A percentile compares a stretch with the other conserved stretches of the same genome.
Evolutionary conservation across 768 basidiomycete species (phyloP).

Genomic region (Paxillus rubicundulus): DNA sequence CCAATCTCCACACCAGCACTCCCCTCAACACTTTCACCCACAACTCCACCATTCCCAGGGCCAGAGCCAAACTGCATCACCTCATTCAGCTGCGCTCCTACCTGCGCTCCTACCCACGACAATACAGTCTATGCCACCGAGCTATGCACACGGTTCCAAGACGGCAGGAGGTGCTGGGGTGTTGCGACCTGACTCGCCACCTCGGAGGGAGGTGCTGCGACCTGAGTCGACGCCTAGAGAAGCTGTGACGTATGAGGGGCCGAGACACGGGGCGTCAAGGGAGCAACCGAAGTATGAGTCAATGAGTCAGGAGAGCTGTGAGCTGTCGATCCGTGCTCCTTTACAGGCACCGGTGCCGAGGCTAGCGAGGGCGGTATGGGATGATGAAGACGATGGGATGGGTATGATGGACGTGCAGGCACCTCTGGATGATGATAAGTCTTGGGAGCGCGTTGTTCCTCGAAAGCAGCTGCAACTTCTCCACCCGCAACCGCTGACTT

Average conservation of each 20-base stretch:
- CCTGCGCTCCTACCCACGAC: conserved; percentile 4
- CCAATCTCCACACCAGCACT: conserved; percentile 18
- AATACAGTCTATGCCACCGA: conserved; percentile 14
- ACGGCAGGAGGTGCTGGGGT: conserved; percentile 29
- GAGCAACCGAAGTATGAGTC: conserved; percentile 16
- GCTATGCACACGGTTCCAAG: conserved; percentile 20
- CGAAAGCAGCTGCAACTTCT: conserved; percentile 8
- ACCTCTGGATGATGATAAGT: background rate
- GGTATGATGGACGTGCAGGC: background rate
- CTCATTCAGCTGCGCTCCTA: background rate
- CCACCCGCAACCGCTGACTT: conserved; percentile 1
- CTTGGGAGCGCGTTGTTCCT: conserved; percentile 1
- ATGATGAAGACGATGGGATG: conserved; percentile 4
- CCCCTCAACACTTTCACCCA: conserved; percentile 16
- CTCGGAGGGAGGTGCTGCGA: conserved; percentile 11
- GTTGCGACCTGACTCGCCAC: conserved; percentile 13
- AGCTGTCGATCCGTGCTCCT: background rate
- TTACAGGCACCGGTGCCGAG: conserved; percentile 6
- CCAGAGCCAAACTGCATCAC: conserved; percentile 1
- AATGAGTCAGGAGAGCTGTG: background rate
- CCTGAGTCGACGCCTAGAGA: background rate
- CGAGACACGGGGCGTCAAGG: conserved; percentile 11
- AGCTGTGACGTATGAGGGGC: conserved; percentile 10
- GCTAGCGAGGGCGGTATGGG: background rate
- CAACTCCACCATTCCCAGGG: conserved; percentile 11